These are phyloP conservation scores for Excoecaria agallocha DNA, from an alignment of 345 rosid species.

Conservation along the genomic window DNA sequence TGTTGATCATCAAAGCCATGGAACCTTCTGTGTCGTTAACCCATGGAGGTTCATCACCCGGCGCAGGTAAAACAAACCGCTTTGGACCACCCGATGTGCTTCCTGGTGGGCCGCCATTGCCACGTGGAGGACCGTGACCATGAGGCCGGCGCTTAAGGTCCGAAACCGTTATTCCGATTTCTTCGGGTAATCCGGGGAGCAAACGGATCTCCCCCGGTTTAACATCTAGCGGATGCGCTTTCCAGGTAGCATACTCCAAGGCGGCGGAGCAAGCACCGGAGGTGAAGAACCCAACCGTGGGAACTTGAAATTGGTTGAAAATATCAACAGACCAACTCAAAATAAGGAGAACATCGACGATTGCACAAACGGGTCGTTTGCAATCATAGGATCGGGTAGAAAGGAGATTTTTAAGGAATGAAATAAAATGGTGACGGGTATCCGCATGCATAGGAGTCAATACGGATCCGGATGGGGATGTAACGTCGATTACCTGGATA, in stretches of 20 bases:
- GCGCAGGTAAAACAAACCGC: background rate
- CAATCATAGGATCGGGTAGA: background rate
- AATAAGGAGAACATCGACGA: conserved; percentile 1
- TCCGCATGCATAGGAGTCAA: background rate
- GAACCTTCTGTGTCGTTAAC: background rate
- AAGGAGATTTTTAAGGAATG: background rate
- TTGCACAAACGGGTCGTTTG: background rate
- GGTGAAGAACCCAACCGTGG: conserved; percentile 27
- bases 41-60: background rate
- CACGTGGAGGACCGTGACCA: background rate
- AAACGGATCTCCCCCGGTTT: conserved; percentile 14
- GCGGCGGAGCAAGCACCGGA: conserved; percentile 36
- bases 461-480: background rate
- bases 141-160: conserved; percentile 24
- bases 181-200: conserved; percentile 24
- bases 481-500: conserved; percentile 21
- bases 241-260: conserved; percentile 32
- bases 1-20: conserved; percentile 3
- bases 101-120: background rate
- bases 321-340: conserved; percentile 10
- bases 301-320: conserved; percentile 22
- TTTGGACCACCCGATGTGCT: background rate
- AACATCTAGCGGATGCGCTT: conserved; percentile 5
- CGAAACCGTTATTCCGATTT: conserved; percentile 23
- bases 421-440: background rate